A percentile compares a stretch with the other conserved stretches of the same genome.
phyloP scores from a whole-genome alignment of 2,329 filamentous ascomycete species.

The Penicillium olsonii region DNA sequence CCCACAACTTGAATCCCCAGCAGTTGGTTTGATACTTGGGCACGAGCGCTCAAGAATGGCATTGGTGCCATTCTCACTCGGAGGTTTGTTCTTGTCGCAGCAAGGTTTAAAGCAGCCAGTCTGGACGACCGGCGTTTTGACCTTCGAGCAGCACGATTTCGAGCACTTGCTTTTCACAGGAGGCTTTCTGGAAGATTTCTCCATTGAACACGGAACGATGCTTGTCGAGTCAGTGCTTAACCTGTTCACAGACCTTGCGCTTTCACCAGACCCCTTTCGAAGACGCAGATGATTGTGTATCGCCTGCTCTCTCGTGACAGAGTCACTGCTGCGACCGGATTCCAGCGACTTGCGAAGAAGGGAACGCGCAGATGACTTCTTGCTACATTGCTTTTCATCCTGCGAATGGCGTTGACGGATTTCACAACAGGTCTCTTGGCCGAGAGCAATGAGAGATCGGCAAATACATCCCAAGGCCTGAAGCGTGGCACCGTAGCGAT shows the following conservation, averaged over 20 bases:
- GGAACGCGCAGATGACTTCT: conserved; percentile 1
- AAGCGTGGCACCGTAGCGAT: conserved; percentile 48
- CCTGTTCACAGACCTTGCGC: background rate
- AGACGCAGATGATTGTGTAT: background rate
- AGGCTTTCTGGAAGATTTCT: background rate
- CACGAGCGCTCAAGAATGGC: too few species aligned
- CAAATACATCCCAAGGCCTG: conserved; percentile 57
- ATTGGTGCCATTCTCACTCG: too few species aligned
- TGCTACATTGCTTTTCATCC: conserved; percentile 7
- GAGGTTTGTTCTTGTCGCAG: background rate
- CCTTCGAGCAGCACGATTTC: background rate
- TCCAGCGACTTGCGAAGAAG: conserved; percentile 11
- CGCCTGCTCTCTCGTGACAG: background rate
- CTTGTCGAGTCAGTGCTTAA: background rate
- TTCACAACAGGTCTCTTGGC: conserved; percentile 55
- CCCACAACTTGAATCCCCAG: background rate
- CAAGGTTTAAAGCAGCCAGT: background rate
- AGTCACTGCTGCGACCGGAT: conserved; percentile 4
- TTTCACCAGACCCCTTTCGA: background rate
- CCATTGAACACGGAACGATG: background rate
- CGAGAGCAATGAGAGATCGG: conserved; percentile 53
- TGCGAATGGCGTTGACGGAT: conserved; percentile 15
- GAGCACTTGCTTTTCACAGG: background rate
- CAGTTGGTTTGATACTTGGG: too few species aligned
- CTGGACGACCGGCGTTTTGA: background rate